Percentiles rank a stretch among this genome's conserved stretches.
phyloP scores from a whole-genome alignment of 805 yeast species.

The Starmerella tilneyi region DNA sequence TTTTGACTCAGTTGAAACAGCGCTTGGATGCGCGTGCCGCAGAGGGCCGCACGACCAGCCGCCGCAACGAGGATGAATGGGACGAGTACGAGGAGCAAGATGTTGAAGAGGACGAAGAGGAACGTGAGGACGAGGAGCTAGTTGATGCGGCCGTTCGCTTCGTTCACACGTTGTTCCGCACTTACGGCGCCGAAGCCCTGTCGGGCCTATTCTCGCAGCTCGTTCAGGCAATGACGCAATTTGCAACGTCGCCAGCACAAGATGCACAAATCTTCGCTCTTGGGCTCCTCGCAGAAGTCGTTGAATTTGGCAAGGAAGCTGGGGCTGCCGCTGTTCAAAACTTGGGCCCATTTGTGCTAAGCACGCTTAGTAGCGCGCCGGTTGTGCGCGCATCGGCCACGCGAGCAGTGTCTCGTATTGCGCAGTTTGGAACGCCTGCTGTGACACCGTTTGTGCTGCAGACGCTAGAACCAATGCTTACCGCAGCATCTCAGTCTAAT shows the following conservation, averaged over 20 bases:
- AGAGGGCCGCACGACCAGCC: conserved; percentile 20
- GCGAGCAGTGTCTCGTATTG: conserved; percentile 74
- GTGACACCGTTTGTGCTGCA: conserved; percentile 56
- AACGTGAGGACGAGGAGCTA: conserved; percentile 79
- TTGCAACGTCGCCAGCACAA: conserved; percentile 43
- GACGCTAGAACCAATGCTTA: conserved; percentile 64
- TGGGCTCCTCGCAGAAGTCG: conserved; percentile 66
- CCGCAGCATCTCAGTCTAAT: conserved; percentile 64
- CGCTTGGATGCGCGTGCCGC: conserved; percentile 49
- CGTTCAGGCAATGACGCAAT: conserved; percentile 49
- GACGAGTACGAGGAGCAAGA: conserved; percentile 79
- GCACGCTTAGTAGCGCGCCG: conserved; percentile 33
- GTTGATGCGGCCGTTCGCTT: conserved; percentile 76
- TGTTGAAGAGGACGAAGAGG: conserved; percentile 70
- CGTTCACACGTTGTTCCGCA: conserved; percentile 58
- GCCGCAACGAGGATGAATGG: conserved; percentile 26
- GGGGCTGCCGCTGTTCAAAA: conserved; percentile 54
- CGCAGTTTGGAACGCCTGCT: conserved; percentile 61
- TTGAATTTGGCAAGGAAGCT: conserved; percentile 66
- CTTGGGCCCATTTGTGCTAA: conserved; percentile 55
- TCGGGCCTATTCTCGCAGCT: conserved; percentile 9
- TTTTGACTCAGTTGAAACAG: conserved; percentile 54
- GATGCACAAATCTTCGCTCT: conserved; percentile 67
- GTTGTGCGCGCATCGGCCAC: conserved; percentile 80
- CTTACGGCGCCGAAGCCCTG: conserved; percentile 35